Conservation (phyloP, 169 alveolate species). For the Miamiensis avidus region DNA sequence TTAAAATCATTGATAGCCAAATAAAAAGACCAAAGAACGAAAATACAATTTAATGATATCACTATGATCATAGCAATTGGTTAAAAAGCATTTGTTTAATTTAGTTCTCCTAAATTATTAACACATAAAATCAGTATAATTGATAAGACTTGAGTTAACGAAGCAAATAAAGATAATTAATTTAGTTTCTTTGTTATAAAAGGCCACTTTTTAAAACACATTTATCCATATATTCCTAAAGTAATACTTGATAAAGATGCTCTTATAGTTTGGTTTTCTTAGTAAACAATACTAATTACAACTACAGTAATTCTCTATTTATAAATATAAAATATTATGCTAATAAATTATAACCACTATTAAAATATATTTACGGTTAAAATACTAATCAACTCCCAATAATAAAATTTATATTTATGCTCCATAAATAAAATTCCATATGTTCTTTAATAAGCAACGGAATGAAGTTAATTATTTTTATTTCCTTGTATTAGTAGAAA, state of each 20-base stretch:
- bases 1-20: background rate
- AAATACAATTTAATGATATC: too few relatives aligned
- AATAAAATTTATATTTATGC: too few relatives aligned
- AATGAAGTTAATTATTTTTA: too few relatives aligned
- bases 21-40: background rate
- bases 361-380: background rate
- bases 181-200: background rate
- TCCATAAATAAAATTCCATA: background rate
- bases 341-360: too few relatives aligned
- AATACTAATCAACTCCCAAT: background rate
- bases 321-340: too few relatives aligned
- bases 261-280: background rate
- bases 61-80: too few relatives aligned
- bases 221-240: too few relatives aligned
- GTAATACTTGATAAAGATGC: background rate
- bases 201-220: background rate
- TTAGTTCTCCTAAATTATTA: background rate
- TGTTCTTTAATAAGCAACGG: background rate
- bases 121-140: background rate
- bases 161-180: background rate
- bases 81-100: too few relatives aligned
- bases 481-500: background rate
- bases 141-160: background rate
- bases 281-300: background rate
- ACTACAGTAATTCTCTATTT: background rate